Conservation (phyloP, 306 rosid species). For the Citrullus mucosospermus region DNA sequence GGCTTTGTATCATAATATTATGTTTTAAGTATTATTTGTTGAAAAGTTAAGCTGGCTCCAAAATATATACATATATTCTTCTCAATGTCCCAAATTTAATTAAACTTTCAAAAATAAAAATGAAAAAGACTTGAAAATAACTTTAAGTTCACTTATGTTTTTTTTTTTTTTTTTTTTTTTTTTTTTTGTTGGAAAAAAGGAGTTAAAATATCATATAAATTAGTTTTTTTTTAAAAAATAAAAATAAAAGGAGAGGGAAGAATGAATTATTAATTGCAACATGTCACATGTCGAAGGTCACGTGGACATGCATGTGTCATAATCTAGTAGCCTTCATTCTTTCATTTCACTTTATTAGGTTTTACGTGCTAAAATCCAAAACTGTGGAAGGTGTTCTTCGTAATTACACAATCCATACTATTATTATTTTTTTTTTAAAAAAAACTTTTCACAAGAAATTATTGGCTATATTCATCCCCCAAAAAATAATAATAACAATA, state of each 20-base stretch:
- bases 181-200: too few relatives aligned
- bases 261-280: not conserved
- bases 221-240: too few relatives aligned
- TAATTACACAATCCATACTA: not conserved
- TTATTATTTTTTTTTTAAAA: not conserved
- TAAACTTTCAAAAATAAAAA: too few relatives aligned
- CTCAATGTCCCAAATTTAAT: too few relatives aligned
- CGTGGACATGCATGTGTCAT: constrained; percentile 2
- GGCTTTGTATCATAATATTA: too few relatives aligned
- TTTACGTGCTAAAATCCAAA: not conserved
- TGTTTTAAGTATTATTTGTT: too few relatives aligned
- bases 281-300: not conserved
- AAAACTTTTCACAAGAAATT: not conserved
- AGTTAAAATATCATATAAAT: too few relatives aligned
- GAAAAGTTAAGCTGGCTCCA: too few relatives aligned
- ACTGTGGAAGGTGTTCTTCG: not conserved
- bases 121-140: too few relatives aligned
- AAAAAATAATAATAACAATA: not conserved
- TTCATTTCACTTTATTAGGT: not conserved
- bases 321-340: not conserved
- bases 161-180: too few relatives aligned
- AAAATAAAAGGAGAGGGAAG: not conserved
- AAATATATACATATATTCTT: too few relatives aligned
- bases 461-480: not conserved
- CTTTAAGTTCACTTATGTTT: too few relatives aligned